These are phyloP conservation scores for Telopea speciosissima DNA, from an alignment of 177 flowering plant species.

Conservation along the genomic window DNA sequence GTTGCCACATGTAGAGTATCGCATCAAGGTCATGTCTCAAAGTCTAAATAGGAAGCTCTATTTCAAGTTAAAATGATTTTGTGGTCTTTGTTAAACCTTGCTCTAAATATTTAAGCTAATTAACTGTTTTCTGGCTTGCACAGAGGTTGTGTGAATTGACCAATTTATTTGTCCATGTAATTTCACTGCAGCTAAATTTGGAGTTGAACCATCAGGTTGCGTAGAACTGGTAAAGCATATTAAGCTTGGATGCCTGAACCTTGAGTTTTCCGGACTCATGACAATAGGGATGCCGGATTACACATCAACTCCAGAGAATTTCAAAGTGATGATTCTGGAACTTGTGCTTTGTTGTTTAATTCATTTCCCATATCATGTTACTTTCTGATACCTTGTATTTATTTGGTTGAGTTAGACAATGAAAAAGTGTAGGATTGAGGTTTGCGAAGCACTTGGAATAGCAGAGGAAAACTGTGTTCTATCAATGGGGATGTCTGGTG, in stretches of 20 bases:
- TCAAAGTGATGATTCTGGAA: slow-evolving; percentile 41
- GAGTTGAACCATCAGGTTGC: slow-evolving; percentile 79
- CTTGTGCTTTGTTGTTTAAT: not conserved
- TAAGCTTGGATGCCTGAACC: slow-evolving; percentile 59
- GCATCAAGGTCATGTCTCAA: not conserved
- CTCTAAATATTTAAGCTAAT: not conserved
- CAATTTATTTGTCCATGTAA: not conserved
- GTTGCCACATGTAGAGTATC: not conserved
- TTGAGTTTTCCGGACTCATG: slow-evolving; percentile 88
- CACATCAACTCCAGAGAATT: slow-evolving; percentile 92
- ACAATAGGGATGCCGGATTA: slow-evolving; percentile 97
- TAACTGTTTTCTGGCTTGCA: not conserved
- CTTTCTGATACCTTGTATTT: slow-evolving; percentile 11
- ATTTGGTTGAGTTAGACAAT: slow-evolving; percentile 40
- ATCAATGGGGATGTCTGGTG: slow-evolving; percentile 99
- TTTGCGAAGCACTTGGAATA: slow-evolving; percentile 74
- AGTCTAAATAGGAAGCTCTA: not conserved
- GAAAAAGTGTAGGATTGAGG: slow-evolving; percentile 63
- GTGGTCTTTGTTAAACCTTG: not conserved
- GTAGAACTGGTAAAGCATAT: slow-evolving; percentile 79
- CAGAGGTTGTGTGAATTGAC: not conserved
- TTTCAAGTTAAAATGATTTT: not conserved
- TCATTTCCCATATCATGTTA: not conserved
- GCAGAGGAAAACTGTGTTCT: slow-evolving; percentile 73
- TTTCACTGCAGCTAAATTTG: slow-evolving; percentile 71